phyloP scores from a whole-genome alignment of 495 filamentous ascomycete species.

The Penicillium nucicola region DNA sequence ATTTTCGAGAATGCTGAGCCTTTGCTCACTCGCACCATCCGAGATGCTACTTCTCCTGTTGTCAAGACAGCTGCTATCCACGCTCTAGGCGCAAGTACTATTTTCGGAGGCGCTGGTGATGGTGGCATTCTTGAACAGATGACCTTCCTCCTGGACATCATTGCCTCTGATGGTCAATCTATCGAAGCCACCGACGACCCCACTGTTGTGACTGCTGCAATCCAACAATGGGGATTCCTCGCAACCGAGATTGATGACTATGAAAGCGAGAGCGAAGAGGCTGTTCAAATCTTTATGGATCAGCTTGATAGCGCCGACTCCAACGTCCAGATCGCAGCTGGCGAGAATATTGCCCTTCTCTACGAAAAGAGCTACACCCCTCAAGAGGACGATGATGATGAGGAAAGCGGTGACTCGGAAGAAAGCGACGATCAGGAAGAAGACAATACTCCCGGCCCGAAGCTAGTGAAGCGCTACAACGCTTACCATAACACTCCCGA shows the following conservation, averaged over 20 bases:
- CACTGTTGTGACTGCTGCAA: slow-evolving; percentile 75
- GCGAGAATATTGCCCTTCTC: slow-evolving; percentile 84
- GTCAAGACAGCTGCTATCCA: slow-evolving; percentile 76
- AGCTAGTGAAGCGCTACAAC: slow-evolving; percentile 60
- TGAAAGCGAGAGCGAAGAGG: slow-evolving; percentile 65
- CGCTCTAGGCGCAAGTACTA: slow-evolving; percentile 66
- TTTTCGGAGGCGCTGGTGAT: slow-evolving; percentile 75
- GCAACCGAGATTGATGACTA: slow-evolving; percentile 81
- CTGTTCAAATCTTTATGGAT: slow-evolving; percentile 84
- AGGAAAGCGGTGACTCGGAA: slow-evolving; percentile 51
- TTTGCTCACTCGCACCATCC: slow-evolving; percentile 65
- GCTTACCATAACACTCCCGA: slow-evolving; percentile 54
- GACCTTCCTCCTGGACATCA: slow-evolving; percentile 79
- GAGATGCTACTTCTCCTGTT: slow-evolving; percentile 60
- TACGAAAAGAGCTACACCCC: slow-evolving; percentile 77
- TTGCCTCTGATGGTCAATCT: slow-evolving; percentile 76
- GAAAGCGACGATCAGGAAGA: slow-evolving; percentile 47
- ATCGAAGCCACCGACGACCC: slow-evolving; percentile 73
- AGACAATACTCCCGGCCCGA: slow-evolving; percentile 47
- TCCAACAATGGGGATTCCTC: slow-evolving; percentile 85
- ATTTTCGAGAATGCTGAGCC: slow-evolving; percentile 63
- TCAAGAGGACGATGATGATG: slow-evolving; percentile 60
- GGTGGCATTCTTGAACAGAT: slow-evolving; percentile 72
- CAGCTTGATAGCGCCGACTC: slow-evolving; percentile 78
- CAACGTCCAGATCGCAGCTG: slow-evolving; percentile 79